Conservation (phyloP, 208 protist genomes). For the Acanthamoeba triangularis region DNA sequence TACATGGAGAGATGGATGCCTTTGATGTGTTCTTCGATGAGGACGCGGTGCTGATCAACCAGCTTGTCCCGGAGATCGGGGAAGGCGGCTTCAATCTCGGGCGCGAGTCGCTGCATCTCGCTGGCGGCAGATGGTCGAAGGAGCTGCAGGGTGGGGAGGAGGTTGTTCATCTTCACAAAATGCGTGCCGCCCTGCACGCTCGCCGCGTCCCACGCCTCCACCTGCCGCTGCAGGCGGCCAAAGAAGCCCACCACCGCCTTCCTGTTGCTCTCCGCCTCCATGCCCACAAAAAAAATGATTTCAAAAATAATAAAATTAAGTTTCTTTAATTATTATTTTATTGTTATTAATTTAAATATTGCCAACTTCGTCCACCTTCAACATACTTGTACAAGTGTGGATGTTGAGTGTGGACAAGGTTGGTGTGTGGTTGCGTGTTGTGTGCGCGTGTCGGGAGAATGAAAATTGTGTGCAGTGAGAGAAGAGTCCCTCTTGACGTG, state of each 20-base stretch:
- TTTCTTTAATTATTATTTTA: no score
- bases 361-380: no score
- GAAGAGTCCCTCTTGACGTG: no score
- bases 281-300: no score
- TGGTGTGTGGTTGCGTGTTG: no score
- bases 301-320: not conserved
- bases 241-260: not conserved
- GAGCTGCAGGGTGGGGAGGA: not conserved
- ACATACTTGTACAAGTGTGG: no score
- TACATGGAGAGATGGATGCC: conserved; percentile 34
- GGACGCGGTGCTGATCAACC: not conserved
- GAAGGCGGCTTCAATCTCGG: conserved; percentile 21
- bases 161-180: conserved; percentile 35
- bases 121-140: not conserved
- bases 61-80: conserved; percentile 46
- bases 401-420: no score
- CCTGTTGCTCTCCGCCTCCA: not conserved
- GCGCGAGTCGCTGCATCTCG: not conserved
- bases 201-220: conserved; percentile 10
- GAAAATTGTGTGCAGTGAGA: no score
- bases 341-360: no score
- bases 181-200: conserved; percentile 20
- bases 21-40: conserved; percentile 14
- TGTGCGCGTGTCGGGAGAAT: no score
- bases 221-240: not conserved